phyloP scores from a whole-genome alignment of 1,284 basidiomycete genomes.

The Macrocystidia cucumis region DNA sequence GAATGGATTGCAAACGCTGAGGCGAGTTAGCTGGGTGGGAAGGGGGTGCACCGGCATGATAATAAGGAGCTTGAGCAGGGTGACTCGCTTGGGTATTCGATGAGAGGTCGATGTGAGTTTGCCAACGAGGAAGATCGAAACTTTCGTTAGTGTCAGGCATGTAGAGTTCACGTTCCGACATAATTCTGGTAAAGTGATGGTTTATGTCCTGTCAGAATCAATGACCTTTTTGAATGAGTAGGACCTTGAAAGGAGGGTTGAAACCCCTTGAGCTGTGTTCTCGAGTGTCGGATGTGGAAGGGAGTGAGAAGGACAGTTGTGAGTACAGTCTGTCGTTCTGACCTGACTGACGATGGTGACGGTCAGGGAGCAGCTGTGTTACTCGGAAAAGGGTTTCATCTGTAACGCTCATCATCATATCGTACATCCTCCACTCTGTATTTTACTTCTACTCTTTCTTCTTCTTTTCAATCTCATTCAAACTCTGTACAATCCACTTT shows the following conservation, averaged over 20 bases:
- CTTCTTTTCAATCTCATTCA: conserved; percentile 33
- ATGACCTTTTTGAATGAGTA: too few species aligned
- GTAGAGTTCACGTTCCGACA: conserved; percentile 37
- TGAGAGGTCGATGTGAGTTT: conserved; percentile 55
- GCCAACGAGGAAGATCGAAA: conserved; percentile 76
- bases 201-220: conserved; percentile 13
- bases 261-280: too few species aligned
- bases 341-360: too few species aligned
- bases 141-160: conserved; percentile 41
- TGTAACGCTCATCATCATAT: too few species aligned
- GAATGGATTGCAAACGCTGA: conserved; percentile 27
- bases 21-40: conserved; percentile 30
- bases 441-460: conserved; percentile 4
- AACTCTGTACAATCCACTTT: conserved; percentile 40
- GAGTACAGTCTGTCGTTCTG: too few species aligned
- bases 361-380: too few species aligned
- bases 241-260: too few species aligned
- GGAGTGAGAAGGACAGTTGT: too few species aligned
- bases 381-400: too few species aligned
- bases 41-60: conserved; percentile 32
- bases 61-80: conserved; percentile 49
- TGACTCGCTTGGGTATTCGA: conserved; percentile 55
- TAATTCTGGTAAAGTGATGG: too few species aligned
- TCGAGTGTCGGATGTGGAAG: too few species aligned
- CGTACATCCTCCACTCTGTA: too few species aligned